phyloP scores from a whole-genome alignment of 208 protist genomes.

The Acanthamoeba castellanii region DNA sequence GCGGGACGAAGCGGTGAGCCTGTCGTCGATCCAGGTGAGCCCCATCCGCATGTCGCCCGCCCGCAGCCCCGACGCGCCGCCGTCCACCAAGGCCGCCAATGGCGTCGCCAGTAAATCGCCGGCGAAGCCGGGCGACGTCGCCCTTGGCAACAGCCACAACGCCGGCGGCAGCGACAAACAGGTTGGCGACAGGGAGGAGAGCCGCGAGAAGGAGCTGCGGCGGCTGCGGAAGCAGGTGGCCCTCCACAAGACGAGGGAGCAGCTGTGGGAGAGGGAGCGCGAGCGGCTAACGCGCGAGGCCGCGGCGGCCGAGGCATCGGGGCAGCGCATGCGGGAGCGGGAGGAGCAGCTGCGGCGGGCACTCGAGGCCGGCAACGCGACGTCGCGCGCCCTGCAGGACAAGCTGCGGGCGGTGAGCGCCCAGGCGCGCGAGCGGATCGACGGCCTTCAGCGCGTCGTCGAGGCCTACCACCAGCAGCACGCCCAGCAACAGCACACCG shows the following conservation, averaged over 20 bases:
- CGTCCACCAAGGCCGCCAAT: not conserved
- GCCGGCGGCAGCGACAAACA: not conserved
- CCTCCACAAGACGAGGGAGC: not conserved
- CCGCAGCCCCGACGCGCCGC: not conserved
- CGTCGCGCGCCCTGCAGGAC: not conserved
- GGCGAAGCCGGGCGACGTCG: not conserved
- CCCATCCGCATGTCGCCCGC: not conserved
- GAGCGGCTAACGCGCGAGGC: not conserved
- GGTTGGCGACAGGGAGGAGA: not conserved
- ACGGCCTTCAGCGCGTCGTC: not conserved
- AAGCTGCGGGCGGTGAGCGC: slow-evolving; percentile 7
- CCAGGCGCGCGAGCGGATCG: not conserved
- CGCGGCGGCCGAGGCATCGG: not conserved
- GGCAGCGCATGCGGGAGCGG: not conserved
- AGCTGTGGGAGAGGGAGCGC: not conserved
- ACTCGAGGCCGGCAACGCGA: not conserved
- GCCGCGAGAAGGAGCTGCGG: not conserved
- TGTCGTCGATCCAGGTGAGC: slow-evolving; percentile 28
- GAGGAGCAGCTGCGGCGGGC: not conserved
- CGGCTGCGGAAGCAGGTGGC: not conserved
- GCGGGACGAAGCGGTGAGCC: not conserved
- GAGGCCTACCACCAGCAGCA: not conserved
- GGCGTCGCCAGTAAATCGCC: too few species aligned
- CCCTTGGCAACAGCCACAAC: too few species aligned
- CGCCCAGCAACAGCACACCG: not conserved